phyloP scores from a whole-genome alignment of 2,329 filamentous ascomycete genomes.

The Monilinia fructicola region DNA sequence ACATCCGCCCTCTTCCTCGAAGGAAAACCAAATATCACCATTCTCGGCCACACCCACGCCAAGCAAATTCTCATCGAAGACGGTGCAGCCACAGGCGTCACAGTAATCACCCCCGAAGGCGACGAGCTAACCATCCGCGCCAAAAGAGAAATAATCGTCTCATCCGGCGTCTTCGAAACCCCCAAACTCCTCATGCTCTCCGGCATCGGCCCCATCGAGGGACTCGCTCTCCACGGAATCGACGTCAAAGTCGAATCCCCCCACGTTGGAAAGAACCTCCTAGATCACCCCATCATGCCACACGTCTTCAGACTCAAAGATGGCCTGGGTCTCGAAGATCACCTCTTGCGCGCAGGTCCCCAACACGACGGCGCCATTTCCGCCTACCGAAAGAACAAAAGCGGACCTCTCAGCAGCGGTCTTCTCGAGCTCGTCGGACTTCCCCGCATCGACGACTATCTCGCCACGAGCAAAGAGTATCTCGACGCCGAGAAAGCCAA shows the following conservation, averaged over 20 bases:
- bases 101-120: constrained; percentile 44
- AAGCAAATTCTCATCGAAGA: constrained; percentile 55
- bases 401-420: constrained; percentile 45
- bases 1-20: constrained; percentile 52
- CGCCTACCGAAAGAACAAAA: constrained; percentile 44
- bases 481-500: constrained; percentile 45
- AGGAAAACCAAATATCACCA: constrained; percentile 55
- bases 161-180: constrained; percentile 33
- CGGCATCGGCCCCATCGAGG: constrained; percentile 36
- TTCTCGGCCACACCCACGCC: constrained; percentile 49
- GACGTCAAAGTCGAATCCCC: constrained; percentile 20
- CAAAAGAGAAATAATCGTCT: constrained; percentile 39
- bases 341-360: constrained; percentile 42
- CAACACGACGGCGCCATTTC: constrained; percentile 43
- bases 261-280: constrained; percentile 29
- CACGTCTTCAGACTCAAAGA: constrained; percentile 46
- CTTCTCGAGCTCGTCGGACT: constrained; percentile 55
- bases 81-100: constrained; percentile 48
- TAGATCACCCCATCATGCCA: constrained; percentile 38
- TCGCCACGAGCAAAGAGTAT: constrained; percentile 52
- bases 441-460: constrained; percentile 55
- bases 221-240: constrained; percentile 27
- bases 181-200: constrained; percentile 42
- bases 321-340: constrained; percentile 43
- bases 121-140: constrained; percentile 44